Evolutionary conservation across 768 basidiomycete genomes (phyloP), one percentile per base, ranked within the genome.

Genomic region (Jaapia argillacea): DNA sequence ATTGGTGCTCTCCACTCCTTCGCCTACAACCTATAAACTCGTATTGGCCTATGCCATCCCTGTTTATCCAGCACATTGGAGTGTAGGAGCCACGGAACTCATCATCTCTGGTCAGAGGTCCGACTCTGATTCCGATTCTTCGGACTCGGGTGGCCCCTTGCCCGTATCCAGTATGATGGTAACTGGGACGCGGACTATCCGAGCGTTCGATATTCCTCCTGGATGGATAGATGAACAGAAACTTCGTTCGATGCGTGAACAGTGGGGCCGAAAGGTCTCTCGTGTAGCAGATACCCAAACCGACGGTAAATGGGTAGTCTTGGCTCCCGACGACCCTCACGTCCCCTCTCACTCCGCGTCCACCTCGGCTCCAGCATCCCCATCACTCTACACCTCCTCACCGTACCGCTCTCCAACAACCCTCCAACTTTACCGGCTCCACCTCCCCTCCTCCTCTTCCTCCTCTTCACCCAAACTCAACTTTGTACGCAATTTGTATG

Each of bases 221-320:
- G 82, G 80, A 3, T 87, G 80, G 77, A 68, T 87, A 41, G 79
- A 87, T 56, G 75, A 77, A 42, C 56, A 67, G 40, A 79, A 80
- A 57, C 62, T 88, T 31, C 68, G 67, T 22, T 49, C 59, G 20
- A 75, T 86, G 67, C 76, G 75, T 26, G 79, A 83, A 50, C 87
- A 89, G 49, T 87, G 85, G 81, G 70, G 72, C 23, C 81, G 85
- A 45, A 88, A 85, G 58, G 72, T 89, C 16, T 63, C 65, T 36
- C 65, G 68, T 10, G 79, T 90, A 24, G 74, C 79, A n/a, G 81
- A 78, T 51, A 79, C 74, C 13, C 80, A 85, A 53, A 85, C 87
- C 4, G 87, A 89, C 54, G 87, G 87, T 6, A 88, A 85, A 68
- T 90, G 85, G 83, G 78, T 75, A 45, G 79, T 89, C 10, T 69